phyloP scores from a whole-genome alignment of 2,329 filamentous ascomycete species.

The Neonectria neomacrospora region DNA sequence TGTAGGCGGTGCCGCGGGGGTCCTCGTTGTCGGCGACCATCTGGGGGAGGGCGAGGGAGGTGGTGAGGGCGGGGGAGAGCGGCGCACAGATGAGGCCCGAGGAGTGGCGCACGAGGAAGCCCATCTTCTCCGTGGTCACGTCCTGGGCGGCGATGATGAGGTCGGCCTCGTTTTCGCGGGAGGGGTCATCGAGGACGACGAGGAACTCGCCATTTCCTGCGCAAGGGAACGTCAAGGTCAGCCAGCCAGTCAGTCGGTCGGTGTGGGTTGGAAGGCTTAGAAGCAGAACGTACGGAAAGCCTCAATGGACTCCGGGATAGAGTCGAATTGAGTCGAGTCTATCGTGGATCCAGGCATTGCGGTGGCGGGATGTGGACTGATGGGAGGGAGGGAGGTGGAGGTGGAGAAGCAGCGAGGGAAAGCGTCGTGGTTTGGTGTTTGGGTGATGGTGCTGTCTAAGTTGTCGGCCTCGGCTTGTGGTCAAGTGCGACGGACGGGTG shows the following conservation, averaged over 20 bases:
- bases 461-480: constrained; percentile 21
- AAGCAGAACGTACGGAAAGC: constrained; percentile 67
- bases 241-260: background rate
- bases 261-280: background rate
- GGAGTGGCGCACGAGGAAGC: constrained; percentile 93
- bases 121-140: constrained; percentile 89
- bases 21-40: constrained; percentile 85
- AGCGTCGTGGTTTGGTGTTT: constrained; percentile 1
- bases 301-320: constrained; percentile 71
- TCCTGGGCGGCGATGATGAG: constrained; percentile 92
- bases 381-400: constrained; percentile 2
- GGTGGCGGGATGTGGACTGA: constrained; percentile 1
- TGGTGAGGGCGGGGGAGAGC: constrained; percentile 75
- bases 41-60: constrained; percentile 80
- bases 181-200: constrained; percentile 90
- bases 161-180: constrained; percentile 97
- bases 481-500: constrained; percentile 16
- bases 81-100: constrained; percentile 94
- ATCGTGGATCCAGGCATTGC: constrained; percentile 64
- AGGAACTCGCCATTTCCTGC: constrained; percentile 88
- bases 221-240: constrained; percentile 3
- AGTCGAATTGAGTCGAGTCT: constrained; percentile 67
- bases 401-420: constrained; percentile 1
- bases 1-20: constrained; percentile 92
- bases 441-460: constrained; percentile 1